Base-by-base conservation (phyloP, 495 filamentous ascomycete species). In the Amorphotheca resinae region DNA sequence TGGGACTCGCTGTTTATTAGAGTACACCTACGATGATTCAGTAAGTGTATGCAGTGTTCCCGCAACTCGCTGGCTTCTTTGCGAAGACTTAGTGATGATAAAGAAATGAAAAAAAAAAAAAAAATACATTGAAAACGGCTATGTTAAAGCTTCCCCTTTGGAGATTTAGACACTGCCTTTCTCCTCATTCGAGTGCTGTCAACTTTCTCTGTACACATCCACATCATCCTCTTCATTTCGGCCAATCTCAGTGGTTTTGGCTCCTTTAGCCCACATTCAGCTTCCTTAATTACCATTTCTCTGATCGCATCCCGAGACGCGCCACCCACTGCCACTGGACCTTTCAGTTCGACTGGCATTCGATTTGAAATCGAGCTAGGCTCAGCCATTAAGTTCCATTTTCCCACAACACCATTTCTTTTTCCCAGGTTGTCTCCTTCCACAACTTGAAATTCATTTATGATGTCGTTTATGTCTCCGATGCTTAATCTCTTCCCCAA, bases 1-100 rank as follows among this genome's bases (percentile, higher is more conserved):
- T 98, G 84, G 86, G 83, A 3, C 62, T 87, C 48, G 65, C 45
- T 22, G 46, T 41, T 31, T 51, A 52, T 68, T 52, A 38, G 45
- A 16, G 20, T n/a, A n/a, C n/a, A n/a, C n/a, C n/a, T n/a, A n/a
- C n/a, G n/a, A n/a, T n/a, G n/a, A n/a, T n/a, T n/a, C n/a, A n/a
- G n/a, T n/a, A n/a, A n/a, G n/a, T n/a, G n/a, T n/a, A n/a, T n/a
- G n/a, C n/a, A n/a, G n/a, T n/a, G n/a, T n/a, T n/a, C n/a, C n/a
- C n/a, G n/a, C n/a, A n/a, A n/a, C n/a, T n/a, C n/a, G n/a, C n/a
- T n/a, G n/a, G n/a, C n/a, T n/a, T 28, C 11, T 21, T 37, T 18
- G 18, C 34, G 34, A 18, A 3, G 18, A 15, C 14, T 8, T 18
- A 4, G 14, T 16, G 5, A n/a, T 34, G 32, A 17, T 16, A 15